These are phyloP conservation scores for Penicillium silybi DNA, from an alignment of 495 filamentous ascomycete species.

Conservation along the genomic window DNA sequence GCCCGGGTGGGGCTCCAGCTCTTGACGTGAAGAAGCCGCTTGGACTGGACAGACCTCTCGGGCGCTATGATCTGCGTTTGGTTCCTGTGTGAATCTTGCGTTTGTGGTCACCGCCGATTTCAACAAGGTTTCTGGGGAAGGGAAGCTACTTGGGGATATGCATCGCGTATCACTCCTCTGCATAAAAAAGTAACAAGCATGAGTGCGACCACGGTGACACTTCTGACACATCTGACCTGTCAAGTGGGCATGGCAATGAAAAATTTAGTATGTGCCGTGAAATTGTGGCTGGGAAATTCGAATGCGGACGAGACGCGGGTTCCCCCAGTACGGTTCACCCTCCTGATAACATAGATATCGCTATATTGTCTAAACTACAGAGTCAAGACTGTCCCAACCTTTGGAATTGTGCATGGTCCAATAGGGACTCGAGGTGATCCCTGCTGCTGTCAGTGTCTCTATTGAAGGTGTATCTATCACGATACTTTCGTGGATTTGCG, in stretches of 20 bases:
- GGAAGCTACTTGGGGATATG: conserved; percentile 6
- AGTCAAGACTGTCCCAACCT: too few species aligned
- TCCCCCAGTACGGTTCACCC: not conserved
- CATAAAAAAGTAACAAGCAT: not conserved
- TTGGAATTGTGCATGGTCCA: not conserved
- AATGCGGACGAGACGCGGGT: not conserved
- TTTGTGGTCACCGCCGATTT: conserved; percentile 4
- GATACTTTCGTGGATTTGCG: not conserved
- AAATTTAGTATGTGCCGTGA: too few species aligned
- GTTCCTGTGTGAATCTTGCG: not conserved
- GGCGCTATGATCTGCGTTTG: not conserved
- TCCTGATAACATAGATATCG: not conserved
- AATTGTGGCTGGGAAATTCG: conserved; percentile 7
- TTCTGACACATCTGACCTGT: not conserved
- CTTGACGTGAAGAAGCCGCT: not conserved
- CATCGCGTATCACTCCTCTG: not conserved
- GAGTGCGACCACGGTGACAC: not conserved
- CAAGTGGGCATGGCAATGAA: not conserved
- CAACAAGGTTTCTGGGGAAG: conserved; percentile 4
- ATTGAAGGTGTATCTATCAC: too few species aligned
- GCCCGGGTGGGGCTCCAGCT: not conserved
- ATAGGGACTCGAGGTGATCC: not conserved
- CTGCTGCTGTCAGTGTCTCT: too few species aligned
- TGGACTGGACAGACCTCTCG: not conserved
- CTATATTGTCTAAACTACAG: too few species aligned